A percentile compares a stretch with the other conserved stretches of the same genome.
Conservation (phyloP, 805 yeast genomes). For the Kodamaea fukazawae region DNA sequence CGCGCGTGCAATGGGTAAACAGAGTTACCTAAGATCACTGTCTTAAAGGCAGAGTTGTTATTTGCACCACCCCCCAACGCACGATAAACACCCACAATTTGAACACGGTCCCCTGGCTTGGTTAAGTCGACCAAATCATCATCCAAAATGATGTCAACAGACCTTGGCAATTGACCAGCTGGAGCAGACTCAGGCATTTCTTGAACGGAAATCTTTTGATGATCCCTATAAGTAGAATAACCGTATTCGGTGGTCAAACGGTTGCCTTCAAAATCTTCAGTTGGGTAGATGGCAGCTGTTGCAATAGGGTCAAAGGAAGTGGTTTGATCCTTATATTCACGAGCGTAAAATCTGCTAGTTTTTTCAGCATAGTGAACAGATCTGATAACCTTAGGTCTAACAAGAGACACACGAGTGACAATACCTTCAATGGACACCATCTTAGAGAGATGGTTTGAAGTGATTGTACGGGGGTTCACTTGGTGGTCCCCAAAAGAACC, state of each 20-base stretch:
- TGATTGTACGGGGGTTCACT: slow-evolving; percentile 83
- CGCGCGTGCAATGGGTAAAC: slow-evolving; percentile 85
- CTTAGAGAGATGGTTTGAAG: slow-evolving; percentile 72
- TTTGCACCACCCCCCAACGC: slow-evolving; percentile 74
- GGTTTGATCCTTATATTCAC: slow-evolving; percentile 91
- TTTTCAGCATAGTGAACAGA: slow-evolving; percentile 91
- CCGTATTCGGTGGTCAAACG: slow-evolving; percentile 90
- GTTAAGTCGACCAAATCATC: slow-evolving; percentile 90
- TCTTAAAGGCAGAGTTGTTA: slow-evolving; percentile 68
- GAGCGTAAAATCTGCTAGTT: slow-evolving; percentile 79
- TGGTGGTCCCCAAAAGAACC: slow-evolving; percentile 91
- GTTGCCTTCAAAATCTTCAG: slow-evolving; percentile 89
- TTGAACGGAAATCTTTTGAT: slow-evolving; percentile 88
- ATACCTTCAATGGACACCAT: slow-evolving; percentile 91
- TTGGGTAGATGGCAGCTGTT: slow-evolving; percentile 85
- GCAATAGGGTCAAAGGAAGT: slow-evolving; percentile 83
- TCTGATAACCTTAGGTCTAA: slow-evolving; percentile 86
- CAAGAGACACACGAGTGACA: slow-evolving; percentile 88
- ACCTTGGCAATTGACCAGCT: slow-evolving; percentile 94
- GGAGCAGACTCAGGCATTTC: slow-evolving; percentile 99
- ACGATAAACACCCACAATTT: slow-evolving; percentile 89
- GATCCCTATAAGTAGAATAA: slow-evolving; percentile 86
- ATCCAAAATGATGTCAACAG: slow-evolving; percentile 88
- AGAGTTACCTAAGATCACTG: slow-evolving; percentile 85
- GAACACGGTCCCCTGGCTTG: slow-evolving; percentile 96